Evolutionary conservation across 2,329 filamentous ascomycete species (phyloP), one percentile per base, ranked within the genome.

Genomic region (Phoma sp.): DNA sequence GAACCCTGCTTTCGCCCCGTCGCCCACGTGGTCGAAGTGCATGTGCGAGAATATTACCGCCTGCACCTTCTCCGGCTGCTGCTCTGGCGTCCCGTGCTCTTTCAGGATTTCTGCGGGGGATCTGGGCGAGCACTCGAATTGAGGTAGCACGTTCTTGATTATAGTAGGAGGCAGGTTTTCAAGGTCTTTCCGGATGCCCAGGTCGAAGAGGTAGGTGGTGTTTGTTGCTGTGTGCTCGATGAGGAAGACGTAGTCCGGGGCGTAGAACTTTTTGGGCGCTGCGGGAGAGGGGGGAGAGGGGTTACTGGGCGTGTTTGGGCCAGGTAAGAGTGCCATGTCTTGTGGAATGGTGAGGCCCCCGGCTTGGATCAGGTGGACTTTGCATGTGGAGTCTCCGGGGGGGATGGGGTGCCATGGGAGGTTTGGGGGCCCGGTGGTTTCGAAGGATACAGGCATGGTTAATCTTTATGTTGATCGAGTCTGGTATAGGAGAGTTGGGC

Each of bases 201-300:
- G 76, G 57, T 85, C 83, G 66, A 85, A 85, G 53, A 85, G 55
- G 59, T 74, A 53, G 79, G 73, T 65, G 51, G 72, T 68, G 57
- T 65, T 14, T 47, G 70, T 54, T 62, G 72, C 49, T 0, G 46
- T 50, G 45, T 72, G 69, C 13, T 69, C 52, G 39, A 73, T 62
- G 18, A 71, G 61, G 51, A 72, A 72, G 30, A 68, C 66, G 40
- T 70, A 72, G 46, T 70, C 68, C 18, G 69, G 69, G 1, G 61
- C 69, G 40, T 67, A 65, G 53, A 55, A 70, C 7, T 48, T 42
- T 24, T 61, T 58, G 1, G 52, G 37, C 46, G 25, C 45, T 35
- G 13, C 74, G 1, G 78, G 80, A 7, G 18, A 18, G 18, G 18
- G 2, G 18, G 18, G 18, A 18, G 18, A 18, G 18, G 18, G 18